These are phyloP conservation scores for Daedaleopsis nitida DNA, from an alignment of 768 basidiomycete genomes.

Conservation along the genomic window DNA sequence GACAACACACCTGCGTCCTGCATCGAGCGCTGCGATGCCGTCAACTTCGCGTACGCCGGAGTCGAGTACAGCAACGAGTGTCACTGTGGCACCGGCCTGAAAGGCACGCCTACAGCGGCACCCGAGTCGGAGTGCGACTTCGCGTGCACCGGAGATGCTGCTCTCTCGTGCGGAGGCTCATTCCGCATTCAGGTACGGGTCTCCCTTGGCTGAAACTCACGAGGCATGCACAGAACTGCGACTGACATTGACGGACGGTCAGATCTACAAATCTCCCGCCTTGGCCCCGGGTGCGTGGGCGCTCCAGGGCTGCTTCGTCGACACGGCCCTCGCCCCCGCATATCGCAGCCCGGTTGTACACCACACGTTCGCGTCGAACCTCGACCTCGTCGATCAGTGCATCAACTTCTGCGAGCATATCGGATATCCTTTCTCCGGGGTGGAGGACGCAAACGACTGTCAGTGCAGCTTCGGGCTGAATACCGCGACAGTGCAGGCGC, in stretches of 20 bases:
- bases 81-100: constrained; percentile 18
- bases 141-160: constrained; percentile 18
- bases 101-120: constrained; percentile 6
- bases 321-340: constrained; percentile 16
- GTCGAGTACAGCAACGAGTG: constrained; percentile 21
- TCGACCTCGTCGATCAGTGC: constrained; percentile 15
- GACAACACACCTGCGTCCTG: constrained; percentile 22
- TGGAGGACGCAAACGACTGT: constrained; percentile 17
- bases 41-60: constrained; percentile 18
- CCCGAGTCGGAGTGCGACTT: constrained; percentile 23
- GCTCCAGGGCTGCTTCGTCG: constrained; percentile 17
- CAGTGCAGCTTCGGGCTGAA: constrained; percentile 15
- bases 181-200: constrained; percentile 22
- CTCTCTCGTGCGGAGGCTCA: constrained; percentile 20
- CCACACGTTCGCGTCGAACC: constrained; percentile 9
- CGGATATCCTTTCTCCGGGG: constrained; percentile 14
- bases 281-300: constrained; percentile 10
- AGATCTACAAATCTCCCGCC: constrained; percentile 20
- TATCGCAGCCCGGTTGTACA: constrained; percentile 10
- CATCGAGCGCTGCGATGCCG: constrained; percentile 12
- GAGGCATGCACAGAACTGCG: background rate
- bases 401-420: constrained; percentile 7
- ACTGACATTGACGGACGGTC: background rate
- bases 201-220: background rate
- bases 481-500: background rate